Conservation (phyloP, 495 filamentous ascomycete species). For the Jackrogersella minutella region DNA sequence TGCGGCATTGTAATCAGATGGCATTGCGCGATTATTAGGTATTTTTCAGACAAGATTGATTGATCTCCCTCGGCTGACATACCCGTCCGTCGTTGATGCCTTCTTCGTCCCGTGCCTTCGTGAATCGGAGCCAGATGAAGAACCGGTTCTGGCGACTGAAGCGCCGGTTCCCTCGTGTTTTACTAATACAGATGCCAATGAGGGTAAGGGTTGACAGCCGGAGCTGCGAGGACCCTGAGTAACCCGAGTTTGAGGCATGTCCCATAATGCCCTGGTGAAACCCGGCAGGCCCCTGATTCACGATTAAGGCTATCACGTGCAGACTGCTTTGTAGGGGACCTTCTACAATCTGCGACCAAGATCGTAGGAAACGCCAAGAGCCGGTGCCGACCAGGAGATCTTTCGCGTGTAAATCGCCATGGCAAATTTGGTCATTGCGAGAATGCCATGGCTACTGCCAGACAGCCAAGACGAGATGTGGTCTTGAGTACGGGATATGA, state of each 20-base stretch:
- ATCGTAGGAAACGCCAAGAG: conserved; percentile 34
- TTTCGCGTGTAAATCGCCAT: conserved; percentile 8
- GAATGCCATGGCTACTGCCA: conserved; percentile 1
- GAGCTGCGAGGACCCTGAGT: conserved; percentile 14
- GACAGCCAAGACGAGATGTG: conserved; percentile 10
- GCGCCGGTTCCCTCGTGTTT: conserved; percentile 21
- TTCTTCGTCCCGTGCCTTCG: conserved; percentile 6
- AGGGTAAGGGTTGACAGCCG: conserved; percentile 5
- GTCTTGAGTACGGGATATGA: conserved; percentile 2
- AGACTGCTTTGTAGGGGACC: background rate
- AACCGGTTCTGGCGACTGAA: conserved; percentile 20
- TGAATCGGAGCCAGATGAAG: conserved; percentile 25
- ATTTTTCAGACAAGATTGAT: conserved; percentile 15
- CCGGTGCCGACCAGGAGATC: background rate
- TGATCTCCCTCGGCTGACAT: conserved; percentile 6
- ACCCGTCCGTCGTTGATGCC: background rate
- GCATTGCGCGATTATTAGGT: conserved; percentile 10
- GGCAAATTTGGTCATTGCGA: conserved; percentile 12
- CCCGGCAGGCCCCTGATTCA: conserved; percentile 37
- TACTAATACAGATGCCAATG: conserved; percentile 19
- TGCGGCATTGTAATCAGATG: conserved; percentile 7
- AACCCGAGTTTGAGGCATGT: conserved; percentile 38
- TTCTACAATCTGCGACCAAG: conserved; percentile 13
- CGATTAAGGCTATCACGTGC: conserved; percentile 33
- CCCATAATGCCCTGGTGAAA: conserved; percentile 38